Evolutionary conservation across 2,329 filamentous ascomycete genomes (phyloP), one percentile per base, ranked within the genome.

Genomic region (Aureobasidium uvarum): DNA sequence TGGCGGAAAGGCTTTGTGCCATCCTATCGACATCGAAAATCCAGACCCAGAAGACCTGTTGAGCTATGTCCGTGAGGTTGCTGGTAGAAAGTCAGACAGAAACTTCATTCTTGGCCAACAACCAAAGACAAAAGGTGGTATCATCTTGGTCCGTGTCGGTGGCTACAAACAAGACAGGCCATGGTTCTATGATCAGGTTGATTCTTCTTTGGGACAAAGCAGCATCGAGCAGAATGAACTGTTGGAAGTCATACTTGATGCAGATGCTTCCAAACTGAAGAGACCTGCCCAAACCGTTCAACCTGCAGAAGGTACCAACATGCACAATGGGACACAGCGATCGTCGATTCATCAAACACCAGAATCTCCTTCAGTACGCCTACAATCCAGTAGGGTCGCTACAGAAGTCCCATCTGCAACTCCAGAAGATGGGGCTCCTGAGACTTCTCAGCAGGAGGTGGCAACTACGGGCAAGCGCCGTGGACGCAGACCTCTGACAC

Each of bases 221-320:
- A 87, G 92, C 2, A 88, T 97, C 62, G 87, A 94, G 70, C 92
- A 97, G 73, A 92, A 89, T 66, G 93, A 97, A 71, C 96, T 99
- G 68, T 82, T 99, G 2, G 92, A 96, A 75, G 90, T 90, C 1
- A 95, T 99, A 52, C 78, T 98, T 33, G 86, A 82, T n/a, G 89
- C 89, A 59, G 89, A 98, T 77, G 86, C 91, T 7, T 86, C 84
- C 66, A 83, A 85, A 50, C 80, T 98, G 23, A 87, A 90, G 66
- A 85, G 87, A 43, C 84, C 87, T 6, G 82, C 96, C 6, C 76
- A 78, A 14, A 76, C 54, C n/a, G 16, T 54, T 6, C 39, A 45
- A 20, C 18, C n/a, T 10, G 23, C 28, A 41, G 60, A 64, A 13
- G 39, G 55, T 16, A 39, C 41, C 7, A 45, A 46, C 39, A 64